Evolutionary conservation across 805 yeast species (phyloP).

Genomic region (Candida methanosorbosa): DNA sequence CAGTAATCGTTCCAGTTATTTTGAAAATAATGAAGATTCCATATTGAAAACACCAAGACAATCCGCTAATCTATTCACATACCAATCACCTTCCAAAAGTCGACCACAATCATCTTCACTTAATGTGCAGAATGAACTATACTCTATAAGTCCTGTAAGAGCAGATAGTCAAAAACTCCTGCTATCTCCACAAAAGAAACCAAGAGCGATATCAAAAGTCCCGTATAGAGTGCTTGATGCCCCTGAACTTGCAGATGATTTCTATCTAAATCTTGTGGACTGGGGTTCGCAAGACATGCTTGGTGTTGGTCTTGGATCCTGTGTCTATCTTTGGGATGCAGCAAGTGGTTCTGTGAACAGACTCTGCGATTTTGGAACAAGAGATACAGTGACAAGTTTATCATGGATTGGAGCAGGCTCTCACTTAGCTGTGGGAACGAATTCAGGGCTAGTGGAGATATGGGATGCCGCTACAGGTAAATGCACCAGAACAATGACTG

Average conservation of each 20-base stretch:
- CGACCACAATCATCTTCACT: constrained; percentile 52
- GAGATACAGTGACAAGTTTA: constrained; percentile 71
- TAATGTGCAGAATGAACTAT: constrained; percentile 64
- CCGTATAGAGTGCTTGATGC: constrained; percentile 95
- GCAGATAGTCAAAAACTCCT: constrained; percentile 77
- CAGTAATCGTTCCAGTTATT: constrained; percentile 2
- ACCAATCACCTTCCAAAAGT: constrained; percentile 59
- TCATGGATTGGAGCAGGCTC: constrained; percentile 95
- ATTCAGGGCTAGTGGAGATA: constrained; percentile 79
- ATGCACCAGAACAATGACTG: constrained; percentile 86
- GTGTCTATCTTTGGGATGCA: constrained; percentile 90
- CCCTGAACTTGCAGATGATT: constrained; percentile 90
- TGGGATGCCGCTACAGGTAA: constrained; percentile 85
- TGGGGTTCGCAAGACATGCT: constrained; percentile 89
- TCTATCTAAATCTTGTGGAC: constrained; percentile 83
- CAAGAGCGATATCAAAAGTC: constrained; percentile 70
- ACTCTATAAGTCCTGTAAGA: constrained; percentile 80
- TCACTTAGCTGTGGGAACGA: constrained; percentile 89
- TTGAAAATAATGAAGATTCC: constrained; percentile 9
- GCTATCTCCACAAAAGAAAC: constrained; percentile 73
- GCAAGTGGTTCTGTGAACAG: constrained; percentile 73
- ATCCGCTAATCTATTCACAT: constrained; percentile 57
- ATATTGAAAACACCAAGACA: constrained; percentile 24
- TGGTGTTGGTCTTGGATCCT: constrained; percentile 84
- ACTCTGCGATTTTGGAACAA: constrained; percentile 58